These are phyloP conservation scores for Lavandula angustifolia DNA, from an alignment of 257 asterid species.

Conservation along the genomic window DNA sequence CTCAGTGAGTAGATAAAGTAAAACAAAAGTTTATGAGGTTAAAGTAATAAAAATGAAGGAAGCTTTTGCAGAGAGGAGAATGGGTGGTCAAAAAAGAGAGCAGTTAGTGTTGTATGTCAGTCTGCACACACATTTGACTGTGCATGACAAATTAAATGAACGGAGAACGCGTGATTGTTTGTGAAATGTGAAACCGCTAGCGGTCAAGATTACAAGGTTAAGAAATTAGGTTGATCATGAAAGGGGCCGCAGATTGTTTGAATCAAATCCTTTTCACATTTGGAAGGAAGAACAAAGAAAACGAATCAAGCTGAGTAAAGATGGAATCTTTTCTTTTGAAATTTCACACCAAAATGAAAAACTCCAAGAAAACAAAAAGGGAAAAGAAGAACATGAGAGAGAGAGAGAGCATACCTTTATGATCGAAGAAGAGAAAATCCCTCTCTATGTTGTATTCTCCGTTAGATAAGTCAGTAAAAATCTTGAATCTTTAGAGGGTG, in stretches of 20 bases:
- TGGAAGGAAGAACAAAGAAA: not conserved
- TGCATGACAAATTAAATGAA: constrained; percentile 21
- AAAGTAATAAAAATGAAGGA: constrained; percentile 24
- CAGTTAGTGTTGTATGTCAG: constrained; percentile 13
- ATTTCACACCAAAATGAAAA: not conserved
- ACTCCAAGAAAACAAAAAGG: not conserved
- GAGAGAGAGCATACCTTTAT: constrained; percentile 26
- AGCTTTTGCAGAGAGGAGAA: constrained; percentile 25
- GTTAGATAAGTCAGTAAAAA: not conserved
- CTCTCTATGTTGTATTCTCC: no score
- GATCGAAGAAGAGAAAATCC: constrained; percentile 5
- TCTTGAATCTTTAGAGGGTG: not conserved
- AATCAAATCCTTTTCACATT: no score
- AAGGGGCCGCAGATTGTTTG: no score
- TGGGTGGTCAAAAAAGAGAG: constrained; percentile 42
- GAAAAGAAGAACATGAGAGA: not conserved
- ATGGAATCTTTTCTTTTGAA: constrained; percentile 31
- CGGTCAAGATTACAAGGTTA: no score
- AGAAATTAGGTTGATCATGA: no score
- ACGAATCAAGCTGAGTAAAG: constrained; percentile 23
- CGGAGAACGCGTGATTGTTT: constrained; percentile 19
- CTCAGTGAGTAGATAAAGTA: constrained; percentile 12
- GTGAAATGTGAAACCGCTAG: constrained; percentile 15
- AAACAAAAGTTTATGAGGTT: no score
- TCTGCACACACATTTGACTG: constrained; percentile 37